A percentile compares a stretch with the other conserved stretches of the same genome.
Evolutionary conservation across 23 red algal genomes (phyloP).

Genomic region (Gracilariopsis chorda): DNA sequence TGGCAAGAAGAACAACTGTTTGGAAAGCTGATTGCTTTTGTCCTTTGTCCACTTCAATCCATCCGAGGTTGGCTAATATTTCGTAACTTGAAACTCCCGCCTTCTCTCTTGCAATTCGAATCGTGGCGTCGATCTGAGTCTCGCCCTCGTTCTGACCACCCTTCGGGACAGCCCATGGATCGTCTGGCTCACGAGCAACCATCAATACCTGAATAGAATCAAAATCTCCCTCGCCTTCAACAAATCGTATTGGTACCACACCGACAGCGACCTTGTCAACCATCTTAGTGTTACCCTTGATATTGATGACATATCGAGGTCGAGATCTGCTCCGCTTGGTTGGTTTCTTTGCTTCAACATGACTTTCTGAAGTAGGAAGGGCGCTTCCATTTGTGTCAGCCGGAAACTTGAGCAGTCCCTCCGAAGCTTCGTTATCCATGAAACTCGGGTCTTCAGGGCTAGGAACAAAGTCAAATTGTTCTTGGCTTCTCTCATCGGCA

Average conservation of each 20-base stretch:
- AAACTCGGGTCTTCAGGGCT: not conserved
- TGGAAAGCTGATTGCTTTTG: slow-evolving; percentile 35
- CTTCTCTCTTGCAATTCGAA: slow-evolving; percentile 53
- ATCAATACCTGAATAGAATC: slow-evolving; percentile 36
- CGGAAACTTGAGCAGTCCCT: not conserved
- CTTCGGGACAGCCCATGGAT: slow-evolving; percentile 63
- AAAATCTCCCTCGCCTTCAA: not conserved
- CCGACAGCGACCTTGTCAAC: slow-evolving; percentile 61
- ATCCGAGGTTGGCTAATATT: slow-evolving; percentile 46
- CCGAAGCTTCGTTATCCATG: not conserved
- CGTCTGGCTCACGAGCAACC: slow-evolving; percentile 33
- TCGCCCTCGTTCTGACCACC: slow-evolving; percentile 54
- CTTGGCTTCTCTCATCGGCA: slow-evolving; percentile 1
- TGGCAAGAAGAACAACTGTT: slow-evolving; percentile 36
- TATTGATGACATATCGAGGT: slow-evolving; percentile 31
- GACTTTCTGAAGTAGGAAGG: not conserved
- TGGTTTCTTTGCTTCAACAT: not conserved
- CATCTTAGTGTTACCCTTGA: slow-evolving; percentile 47
- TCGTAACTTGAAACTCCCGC: slow-evolving; percentile 44
- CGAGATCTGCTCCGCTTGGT: not conserved
- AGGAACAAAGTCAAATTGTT: not conserved
- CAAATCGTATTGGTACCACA: slow-evolving; percentile 47
- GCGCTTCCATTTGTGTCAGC: not conserved
- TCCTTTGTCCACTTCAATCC: slow-evolving; percentile 40
- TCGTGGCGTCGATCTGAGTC: slow-evolving; percentile 24